These are phyloP conservation scores for Andalucia godoyi DNA, from an alignment of 78 protist genomes.

Conservation along the genomic window DNA sequence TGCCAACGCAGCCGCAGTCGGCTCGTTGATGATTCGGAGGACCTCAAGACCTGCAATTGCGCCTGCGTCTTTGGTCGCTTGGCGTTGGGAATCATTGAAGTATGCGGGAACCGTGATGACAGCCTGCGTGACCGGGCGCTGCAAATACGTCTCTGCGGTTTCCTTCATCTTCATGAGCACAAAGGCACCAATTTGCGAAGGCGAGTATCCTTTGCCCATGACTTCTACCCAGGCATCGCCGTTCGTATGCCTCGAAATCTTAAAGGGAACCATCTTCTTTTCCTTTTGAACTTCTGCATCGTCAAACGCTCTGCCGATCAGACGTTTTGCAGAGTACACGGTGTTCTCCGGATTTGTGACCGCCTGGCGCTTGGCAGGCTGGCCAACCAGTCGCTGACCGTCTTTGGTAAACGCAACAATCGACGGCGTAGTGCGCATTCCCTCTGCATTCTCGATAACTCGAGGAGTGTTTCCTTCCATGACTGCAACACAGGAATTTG, in stretches of 20 bases:
- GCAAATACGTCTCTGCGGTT: conserved; percentile 83
- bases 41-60: conserved; percentile 92
- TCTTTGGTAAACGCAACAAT: conserved; percentile 80
- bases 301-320: conserved; percentile 78
- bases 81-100: conserved; percentile 98
- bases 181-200: conserved; percentile 91
- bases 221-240: conserved; percentile 94
- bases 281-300: conserved; percentile 59
- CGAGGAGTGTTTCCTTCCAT: conserved; percentile 54
- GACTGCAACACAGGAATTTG: conserved; percentile 98
- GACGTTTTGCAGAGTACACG: conserved; percentile 82
- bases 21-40: conserved; percentile 97
- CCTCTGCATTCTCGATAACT: conserved; percentile 84
- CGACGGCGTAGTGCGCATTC: conserved; percentile 90
- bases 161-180: conserved; percentile 94
- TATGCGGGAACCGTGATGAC: conserved; percentile 99
- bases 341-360: conserved; percentile 81
- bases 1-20: conserved; percentile 98
- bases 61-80: conserved; percentile 99
- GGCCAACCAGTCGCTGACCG: conserved; percentile 75
- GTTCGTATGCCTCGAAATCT: conserved; percentile 43
- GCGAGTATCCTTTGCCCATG: conserved; percentile 81
- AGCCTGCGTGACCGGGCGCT: conserved; percentile 66
- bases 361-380: conserved; percentile 80
- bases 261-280: conserved; percentile 22